Conservation (phyloP, 2,329 filamentous ascomycete genomes). For the Alternaria sp. region DNA sequence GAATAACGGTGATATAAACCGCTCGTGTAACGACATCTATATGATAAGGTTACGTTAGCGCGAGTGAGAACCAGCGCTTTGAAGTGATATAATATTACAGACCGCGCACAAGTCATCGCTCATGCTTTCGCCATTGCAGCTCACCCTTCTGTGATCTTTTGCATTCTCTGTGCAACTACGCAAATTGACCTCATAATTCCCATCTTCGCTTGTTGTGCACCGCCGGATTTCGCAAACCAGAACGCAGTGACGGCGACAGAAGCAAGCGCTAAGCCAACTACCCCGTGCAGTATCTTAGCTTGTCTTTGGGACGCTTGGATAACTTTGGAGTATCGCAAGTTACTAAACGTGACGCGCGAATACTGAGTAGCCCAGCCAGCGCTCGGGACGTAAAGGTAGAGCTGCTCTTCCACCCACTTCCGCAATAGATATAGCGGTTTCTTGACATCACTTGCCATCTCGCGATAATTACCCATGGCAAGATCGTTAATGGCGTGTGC, state of each 20-base stretch:
- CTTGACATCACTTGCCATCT: constrained; percentile 89
- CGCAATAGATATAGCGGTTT: constrained; percentile 79
- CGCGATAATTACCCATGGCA: constrained; percentile 87
- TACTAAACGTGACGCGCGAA: constrained; percentile 89
- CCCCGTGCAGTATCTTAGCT: constrained; percentile 41
- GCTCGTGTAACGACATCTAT: neutral
- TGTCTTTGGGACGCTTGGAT: constrained; percentile 67
- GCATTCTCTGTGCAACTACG: constrained; percentile 32
- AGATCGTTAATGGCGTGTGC: constrained; percentile 92
- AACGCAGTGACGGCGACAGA: constrained; percentile 26
- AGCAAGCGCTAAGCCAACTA: constrained; percentile 34
- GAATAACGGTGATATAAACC: neutral
- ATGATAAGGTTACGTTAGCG: neutral
- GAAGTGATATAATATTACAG: neutral
- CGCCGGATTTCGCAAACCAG: constrained; percentile 35
- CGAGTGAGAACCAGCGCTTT: too few species aligned
- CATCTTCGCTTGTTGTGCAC: constrained; percentile 34
- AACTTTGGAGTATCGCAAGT: constrained; percentile 88
- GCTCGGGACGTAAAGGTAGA: constrained; percentile 77
- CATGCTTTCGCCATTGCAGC: neutral
- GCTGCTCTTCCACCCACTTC: constrained; percentile 84
- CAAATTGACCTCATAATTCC: constrained; percentile 39
- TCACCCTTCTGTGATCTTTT: constrained; percentile 19
- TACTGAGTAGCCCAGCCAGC: constrained; percentile 95
- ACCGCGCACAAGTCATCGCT: neutral